phyloP scores from a whole-genome alignment of 345 rosid genomes.

The Sisymbrium irio region DNA sequence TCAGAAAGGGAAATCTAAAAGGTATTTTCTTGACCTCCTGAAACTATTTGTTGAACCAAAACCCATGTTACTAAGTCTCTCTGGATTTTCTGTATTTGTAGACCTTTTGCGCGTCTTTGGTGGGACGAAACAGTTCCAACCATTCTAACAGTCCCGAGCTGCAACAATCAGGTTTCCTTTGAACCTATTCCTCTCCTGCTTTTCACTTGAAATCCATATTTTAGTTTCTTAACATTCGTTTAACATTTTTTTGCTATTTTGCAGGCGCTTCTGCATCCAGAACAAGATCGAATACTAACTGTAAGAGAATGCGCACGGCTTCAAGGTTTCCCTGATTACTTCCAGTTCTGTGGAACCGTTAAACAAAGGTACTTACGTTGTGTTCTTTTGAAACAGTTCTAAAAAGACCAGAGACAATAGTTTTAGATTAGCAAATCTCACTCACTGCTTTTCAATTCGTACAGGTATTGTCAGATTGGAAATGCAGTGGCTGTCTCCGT shows the following conservation, averaged over 20 bases:
- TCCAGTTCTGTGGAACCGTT: constrained; percentile 70
- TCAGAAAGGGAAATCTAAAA: constrained; percentile 82
- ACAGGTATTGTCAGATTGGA: constrained; percentile 86
- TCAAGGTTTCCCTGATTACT: constrained; percentile 98
- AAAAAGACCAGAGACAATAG: neutral
- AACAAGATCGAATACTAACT: constrained; percentile 90
- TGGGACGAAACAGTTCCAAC: constrained; percentile 97
- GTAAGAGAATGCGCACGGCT: constrained; percentile 85
- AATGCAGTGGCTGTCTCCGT: constrained; percentile 87
- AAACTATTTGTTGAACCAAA: neutral
- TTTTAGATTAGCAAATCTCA: constrained; percentile 7
- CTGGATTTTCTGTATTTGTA: constrained; percentile 25
- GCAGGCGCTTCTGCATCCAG: constrained; percentile 78
- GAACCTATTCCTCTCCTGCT: constrained; percentile 11
- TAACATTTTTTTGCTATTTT: constrained; percentile 30
- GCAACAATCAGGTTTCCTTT: constrained; percentile 60
- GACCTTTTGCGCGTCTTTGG: constrained; percentile 91
- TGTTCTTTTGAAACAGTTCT: neutral
- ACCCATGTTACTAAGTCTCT: neutral
- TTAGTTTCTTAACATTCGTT: neutral
- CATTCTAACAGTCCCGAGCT: constrained; percentile 56
- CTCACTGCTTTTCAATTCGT: neutral
- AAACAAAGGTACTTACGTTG: constrained; percentile 55
- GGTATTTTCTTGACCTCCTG: constrained; percentile 39
- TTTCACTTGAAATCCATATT: neutral